Evolutionary conservation across 108 stramenopile genomes (phyloP).

Genomic region (Nannochloropsis gaditana): DNA sequence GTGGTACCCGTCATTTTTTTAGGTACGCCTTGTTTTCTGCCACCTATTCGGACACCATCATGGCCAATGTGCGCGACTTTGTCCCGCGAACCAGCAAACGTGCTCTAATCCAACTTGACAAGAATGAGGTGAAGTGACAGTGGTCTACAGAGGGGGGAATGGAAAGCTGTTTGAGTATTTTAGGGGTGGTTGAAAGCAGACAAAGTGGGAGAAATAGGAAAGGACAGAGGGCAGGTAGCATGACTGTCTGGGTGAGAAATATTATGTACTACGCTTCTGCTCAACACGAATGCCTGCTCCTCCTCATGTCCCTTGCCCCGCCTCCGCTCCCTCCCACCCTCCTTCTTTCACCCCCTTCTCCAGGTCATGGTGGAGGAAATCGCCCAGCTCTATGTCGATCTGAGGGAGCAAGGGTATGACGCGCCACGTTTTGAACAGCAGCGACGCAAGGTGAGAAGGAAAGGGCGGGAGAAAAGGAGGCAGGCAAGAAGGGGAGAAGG

Average conservation of each 20-base stretch:
- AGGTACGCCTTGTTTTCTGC: neutral
- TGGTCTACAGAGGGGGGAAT: neutral
- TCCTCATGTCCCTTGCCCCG: too few species aligned
- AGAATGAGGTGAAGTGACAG: neutral
- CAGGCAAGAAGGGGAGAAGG: neutral
- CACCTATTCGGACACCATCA: neutral
- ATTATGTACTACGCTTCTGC: too few species aligned
- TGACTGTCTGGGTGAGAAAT: too few species aligned
- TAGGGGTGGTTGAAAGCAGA: too few species aligned
- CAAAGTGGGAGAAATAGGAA: neutral
- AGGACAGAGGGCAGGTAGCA: neutral
- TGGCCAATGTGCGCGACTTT: neutral
- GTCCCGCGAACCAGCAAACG: neutral
- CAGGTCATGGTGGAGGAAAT: neutral
- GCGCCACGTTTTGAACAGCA: neutral
- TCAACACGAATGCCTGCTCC: too few species aligned
- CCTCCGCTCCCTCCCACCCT: neutral
- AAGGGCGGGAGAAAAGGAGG: neutral
- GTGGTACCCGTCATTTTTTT: neutral
- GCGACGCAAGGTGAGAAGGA: neutral
- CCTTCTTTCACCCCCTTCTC: neutral
- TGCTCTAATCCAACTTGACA: neutral
- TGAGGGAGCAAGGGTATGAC: neutral
- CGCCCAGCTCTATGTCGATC: neutral
- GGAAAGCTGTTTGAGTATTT: neutral